Evolutionary conservation across 2,329 filamentous ascomycete species (phyloP), one percentile per base, ranked within the genome.

Genomic region (Aschersonia sp.): DNA sequence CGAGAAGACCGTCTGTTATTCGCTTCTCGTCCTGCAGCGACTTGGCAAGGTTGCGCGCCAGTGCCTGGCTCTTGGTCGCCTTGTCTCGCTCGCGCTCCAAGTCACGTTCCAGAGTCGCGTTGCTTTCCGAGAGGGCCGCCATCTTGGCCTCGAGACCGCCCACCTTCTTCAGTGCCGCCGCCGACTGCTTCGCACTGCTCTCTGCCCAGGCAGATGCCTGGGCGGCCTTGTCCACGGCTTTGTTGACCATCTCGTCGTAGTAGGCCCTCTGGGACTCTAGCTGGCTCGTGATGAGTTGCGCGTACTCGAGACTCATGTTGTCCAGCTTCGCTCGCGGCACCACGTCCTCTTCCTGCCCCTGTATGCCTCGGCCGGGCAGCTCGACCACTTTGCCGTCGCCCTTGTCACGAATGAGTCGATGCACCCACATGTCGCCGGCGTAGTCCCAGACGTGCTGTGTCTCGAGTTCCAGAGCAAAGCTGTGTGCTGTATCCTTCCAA

Each of bases 361-460:
- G 8, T 37, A 3, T 12, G 35, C 12, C 69, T 50, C 73, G 68
- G 2, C 76, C 74, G 0, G 88, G 87, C n/a, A 95, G 73, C 62
- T 97, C 90, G 14, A 95, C 84, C 4, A 95, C 74, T 63, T 95
- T 95, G 30, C 87, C 87, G 61, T 95, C 88, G 8, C 87, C 83
- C 67, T 95, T 95, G 59, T 88, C 87, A 54, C 94, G 84, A 48
- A 98, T 94, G 46, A 97, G 78, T 8, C 92, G 83, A 64, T 98
- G 92, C 45, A 97, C 92, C 73, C 95, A 98, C 59, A 84, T 85
- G 59, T 98, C 92, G 5, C 87, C 88, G 0, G 86, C 87, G 54
- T 98, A 98, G 64, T 98, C 92, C 92, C 92, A 98, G 1, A 98
- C 89, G 56, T 95, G 84, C 62, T 98, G 90, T 1, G 88, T 94